Base-by-base conservation (phyloP, 257 asterid genomes). In the Solanum corneliomulleri region DNA sequence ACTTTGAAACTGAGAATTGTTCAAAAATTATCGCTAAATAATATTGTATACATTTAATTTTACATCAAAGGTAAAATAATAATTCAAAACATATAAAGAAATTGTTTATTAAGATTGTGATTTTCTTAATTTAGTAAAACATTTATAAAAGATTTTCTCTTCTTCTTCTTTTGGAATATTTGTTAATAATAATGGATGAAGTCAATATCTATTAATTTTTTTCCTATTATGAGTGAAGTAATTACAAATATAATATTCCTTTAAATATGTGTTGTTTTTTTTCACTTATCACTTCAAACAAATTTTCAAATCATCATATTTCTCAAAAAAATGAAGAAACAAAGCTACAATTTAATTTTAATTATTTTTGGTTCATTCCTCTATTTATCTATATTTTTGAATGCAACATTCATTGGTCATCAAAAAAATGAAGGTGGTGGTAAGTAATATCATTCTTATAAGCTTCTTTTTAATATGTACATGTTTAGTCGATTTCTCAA, bases 401-500 rank as follows among this genome's bases (percentile, higher is more conserved):
- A 71, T 78, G 71, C 91, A 87, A 92, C 89, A 52, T 83, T 89
- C 60, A 86, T 82, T 77, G 69, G 85, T 44, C 92, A 94, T 80
- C 94, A 92, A 90, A 94, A 93, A 25, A n/a, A 11, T 91, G 90
- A 93, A 64, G 33, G 31, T 91, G 90, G 86, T 41, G 93, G 97
- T 52, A 81, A 33, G 70, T 81, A 81, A 81, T 81, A 35, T 2
- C 45, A 18, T 81, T 31, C 11, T 49, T 64, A 12, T 60, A 60
- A 60, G 42, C 12, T 15, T 31, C n/a, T 35, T 35, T 35, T 18
- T 10, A 35, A 35, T 72, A 35, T 35, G 2, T 72, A 72, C 27
- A 35, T 74, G 25, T 20, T 37, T 37, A 74, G 45, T 71, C 23
- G 0, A 71, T 71, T 33, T 33, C 45, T 71, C 44, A 37, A 74